A percentile compares a stretch with the other conserved stretches of the same genome.
Evolutionary conservation across 129 eudicot genomes (phyloP).

Genomic region (Lonicera japonica): DNA sequence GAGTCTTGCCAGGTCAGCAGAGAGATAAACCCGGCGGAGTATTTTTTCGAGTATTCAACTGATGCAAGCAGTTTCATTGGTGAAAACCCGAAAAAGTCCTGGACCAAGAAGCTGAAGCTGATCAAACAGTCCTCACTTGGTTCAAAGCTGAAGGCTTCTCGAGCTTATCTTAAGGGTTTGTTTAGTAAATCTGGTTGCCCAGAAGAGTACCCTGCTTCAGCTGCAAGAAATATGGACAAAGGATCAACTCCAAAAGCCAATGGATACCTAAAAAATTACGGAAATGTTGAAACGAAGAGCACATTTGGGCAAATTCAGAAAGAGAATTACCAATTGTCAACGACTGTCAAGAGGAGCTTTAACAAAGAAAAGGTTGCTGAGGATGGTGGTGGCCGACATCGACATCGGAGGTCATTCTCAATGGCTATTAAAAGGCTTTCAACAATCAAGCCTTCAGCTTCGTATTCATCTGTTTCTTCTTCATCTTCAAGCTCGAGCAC

Average conservation of each 20-base stretch:
- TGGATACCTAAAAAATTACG: conserved; percentile 9
- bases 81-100: conserved; percentile 44
- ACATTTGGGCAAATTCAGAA: conserved; percentile 27
- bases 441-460: conserved; percentile 30
- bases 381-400: conserved; percentile 27
- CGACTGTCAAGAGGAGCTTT: conserved; percentile 20
- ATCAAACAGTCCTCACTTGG: conserved; percentile 49
- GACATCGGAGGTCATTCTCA: conserved; percentile 77
- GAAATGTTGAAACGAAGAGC: conserved; percentile 7
- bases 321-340: conserved; percentile 24
- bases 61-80: conserved; percentile 15
- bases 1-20: conserved; percentile 71
- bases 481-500: conserved; percentile 35
- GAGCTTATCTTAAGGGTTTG: conserved; percentile 59
- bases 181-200: conserved; percentile 60
- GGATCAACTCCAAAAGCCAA: conserved; percentile 11
- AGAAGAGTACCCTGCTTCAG: conserved; percentile 27
- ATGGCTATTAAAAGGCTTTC: conserved; percentile 61
- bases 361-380: conserved; percentile 32
- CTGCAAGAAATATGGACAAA: conserved; percentile 4
- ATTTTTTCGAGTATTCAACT: conserved; percentile 27
- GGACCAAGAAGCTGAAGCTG: conserved; percentile 62
- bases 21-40: conserved; percentile 70
- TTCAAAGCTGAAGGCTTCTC: conserved; percentile 56
- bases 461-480: conserved; percentile 28